Base-by-base conservation (phyloP, 495 filamentous ascomycete genomes). In the Penicillium nucicola region DNA sequence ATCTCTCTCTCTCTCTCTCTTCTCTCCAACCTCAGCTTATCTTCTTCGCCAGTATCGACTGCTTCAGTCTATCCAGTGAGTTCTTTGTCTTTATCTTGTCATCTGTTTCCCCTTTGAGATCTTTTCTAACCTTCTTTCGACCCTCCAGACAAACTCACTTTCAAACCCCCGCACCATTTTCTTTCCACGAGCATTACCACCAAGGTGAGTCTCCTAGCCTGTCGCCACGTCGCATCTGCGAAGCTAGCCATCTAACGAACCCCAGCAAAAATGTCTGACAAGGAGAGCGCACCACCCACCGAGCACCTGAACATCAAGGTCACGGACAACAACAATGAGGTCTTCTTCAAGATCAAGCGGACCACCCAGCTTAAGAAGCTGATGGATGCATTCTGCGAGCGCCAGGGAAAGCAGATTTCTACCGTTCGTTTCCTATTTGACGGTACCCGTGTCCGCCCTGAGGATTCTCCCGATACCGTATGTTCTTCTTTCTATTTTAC, bases 321-420 rank as follows among this genome's bases (percentile, higher is more conserved):
- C n/a, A 97, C 95, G 0, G 95, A 99, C 58, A 96, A 96, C 75
- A 96, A 99, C 76, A 99, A 99, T 62, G 95, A 99, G 60, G 95
- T 99, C 56, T 99, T 99, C 72, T 99, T 99, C 79, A 99, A 99
- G 79, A 99, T 99, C 72, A 99, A 99, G 84, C 87, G 92, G 5
- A 90, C 87, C 5, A 99, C 95, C 1, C 85, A 87, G 61, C 83
- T 99, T 23, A 92, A 95, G 74, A 99, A 99, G 78, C 74, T 99
- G 33, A 99, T 99, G 95, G 89, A 92, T 52, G 95, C 95, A 14
- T 99, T 97, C 71, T 99, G 95, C 66, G 95, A 97, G 53, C 84
- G 95, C 2, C 91, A 96, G 57, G 95, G 95, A 57, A 97, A 97
- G 79, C 77, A 84, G 11, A 69, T 81, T 4, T 77, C 77, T n/a